Percentiles rank a stretch among this genome's conserved stretches.
These are phyloP conservation scores for Lodderomyces metapsilosis DNA, from an alignment of 1,139 yeast genomes.

Conservation along the genomic window DNA sequence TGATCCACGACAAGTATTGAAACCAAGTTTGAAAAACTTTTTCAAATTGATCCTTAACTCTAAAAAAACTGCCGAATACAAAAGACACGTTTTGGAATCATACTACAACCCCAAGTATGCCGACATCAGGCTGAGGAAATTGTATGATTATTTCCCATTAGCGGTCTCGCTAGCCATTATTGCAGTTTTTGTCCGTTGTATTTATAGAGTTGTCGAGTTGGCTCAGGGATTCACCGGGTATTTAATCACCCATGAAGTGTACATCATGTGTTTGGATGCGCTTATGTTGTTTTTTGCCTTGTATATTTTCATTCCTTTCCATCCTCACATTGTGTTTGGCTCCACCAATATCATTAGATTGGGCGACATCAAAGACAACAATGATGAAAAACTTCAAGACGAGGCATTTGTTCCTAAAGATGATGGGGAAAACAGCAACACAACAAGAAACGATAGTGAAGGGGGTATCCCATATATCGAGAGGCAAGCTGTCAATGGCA, in stretches of 20 bases:
- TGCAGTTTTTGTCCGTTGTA: constrained; percentile 64
- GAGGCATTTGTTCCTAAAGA: neutral
- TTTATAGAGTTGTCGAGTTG: constrained; percentile 76
- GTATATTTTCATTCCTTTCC: constrained; percentile 46
- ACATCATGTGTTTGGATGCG: constrained; percentile 72
- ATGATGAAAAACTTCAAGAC: constrained; percentile 10
- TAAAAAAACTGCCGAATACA: constrained; percentile 20
- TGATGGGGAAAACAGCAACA: neutral
- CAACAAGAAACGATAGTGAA: neutral
- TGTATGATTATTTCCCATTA: constrained; percentile 45
- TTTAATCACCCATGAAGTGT: constrained; percentile 66
- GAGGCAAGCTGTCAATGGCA: neutral
- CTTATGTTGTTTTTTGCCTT: constrained; percentile 53
- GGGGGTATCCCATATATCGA: neutral
- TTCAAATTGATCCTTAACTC: constrained; percentile 24
- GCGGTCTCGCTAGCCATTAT: constrained; percentile 52
- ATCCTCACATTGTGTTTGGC: constrained; percentile 62
- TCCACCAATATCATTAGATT: constrained; percentile 13
- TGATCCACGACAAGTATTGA: constrained; percentile 13
- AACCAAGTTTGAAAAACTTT: constrained; percentile 21
- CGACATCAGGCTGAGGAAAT: constrained; percentile 34
- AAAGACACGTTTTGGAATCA: constrained; percentile 21
- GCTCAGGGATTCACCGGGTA: constrained; percentile 74
- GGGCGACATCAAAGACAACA: constrained; percentile 12
- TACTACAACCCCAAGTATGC: constrained; percentile 37